A percentile compares a stretch with the other conserved stretches of the same genome.
phyloP scores from a whole-genome alignment of 345 rosid species.

The Odontarrhena argentea region DNA sequence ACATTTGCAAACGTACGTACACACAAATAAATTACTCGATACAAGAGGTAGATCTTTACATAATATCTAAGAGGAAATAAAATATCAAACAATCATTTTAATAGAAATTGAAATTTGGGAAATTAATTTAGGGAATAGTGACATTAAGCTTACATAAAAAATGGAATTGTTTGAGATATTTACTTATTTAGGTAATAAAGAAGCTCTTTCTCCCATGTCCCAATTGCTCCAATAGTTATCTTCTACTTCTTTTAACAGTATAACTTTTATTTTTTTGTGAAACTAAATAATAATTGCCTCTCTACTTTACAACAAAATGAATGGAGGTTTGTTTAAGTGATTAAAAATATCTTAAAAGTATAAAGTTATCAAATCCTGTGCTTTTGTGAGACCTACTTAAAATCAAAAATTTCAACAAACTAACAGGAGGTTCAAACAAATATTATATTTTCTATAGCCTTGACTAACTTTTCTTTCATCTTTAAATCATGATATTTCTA shows the following conservation, averaged over 20 bases:
- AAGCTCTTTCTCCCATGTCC: slow-evolving; percentile 36
- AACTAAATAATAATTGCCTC: not conserved
- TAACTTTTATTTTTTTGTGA: not conserved
- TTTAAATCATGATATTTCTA: too few species aligned
- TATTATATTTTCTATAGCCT: not conserved
- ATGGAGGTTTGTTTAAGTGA: not conserved
- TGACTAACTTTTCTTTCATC: too few species aligned
- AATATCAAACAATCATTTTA: slow-evolving; percentile 31
- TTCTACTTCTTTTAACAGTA: slow-evolving; percentile 17
- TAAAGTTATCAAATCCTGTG: not conserved
- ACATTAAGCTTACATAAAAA: slow-evolving; percentile 35
- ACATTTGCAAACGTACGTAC: not conserved
- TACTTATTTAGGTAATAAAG: slow-evolving; percentile 39
- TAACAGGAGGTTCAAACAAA: not conserved
- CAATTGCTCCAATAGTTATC: slow-evolving; percentile 32
- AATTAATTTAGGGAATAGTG: slow-evolving; percentile 41
- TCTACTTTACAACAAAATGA: slow-evolving; percentile 18
- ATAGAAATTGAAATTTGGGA: slow-evolving; percentile 12
- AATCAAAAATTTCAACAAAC: not conserved
- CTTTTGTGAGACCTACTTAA: slow-evolving; percentile 4
- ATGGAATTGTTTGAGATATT: slow-evolving; percentile 40
- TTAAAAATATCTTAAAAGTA: slow-evolving; percentile 3
- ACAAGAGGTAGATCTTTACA: slow-evolving; percentile 9
- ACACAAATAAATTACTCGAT: not conserved
- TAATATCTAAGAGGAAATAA: slow-evolving; percentile 9